A percentile compares a stretch with the other conserved stretches of the same genome.
Evolutionary conservation across 164 flowering plant species (phyloP).

Genomic region (Chloranthus sessilifolius): DNA sequence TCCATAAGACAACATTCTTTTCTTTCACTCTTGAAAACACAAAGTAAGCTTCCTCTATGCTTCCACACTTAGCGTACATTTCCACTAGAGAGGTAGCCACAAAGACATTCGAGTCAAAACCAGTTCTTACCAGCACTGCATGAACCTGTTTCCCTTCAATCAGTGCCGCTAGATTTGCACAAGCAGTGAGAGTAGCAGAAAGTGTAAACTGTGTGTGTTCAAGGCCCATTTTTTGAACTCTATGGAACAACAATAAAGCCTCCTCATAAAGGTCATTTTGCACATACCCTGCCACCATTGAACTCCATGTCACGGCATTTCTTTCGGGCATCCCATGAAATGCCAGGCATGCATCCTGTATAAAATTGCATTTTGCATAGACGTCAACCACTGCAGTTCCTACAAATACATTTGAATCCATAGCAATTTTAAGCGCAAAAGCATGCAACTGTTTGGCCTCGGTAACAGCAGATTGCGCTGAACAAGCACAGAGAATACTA

Average conservation of each 20-base stretch:
- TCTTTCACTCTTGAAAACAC: slow-evolving; percentile 39
- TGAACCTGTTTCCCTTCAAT: slow-evolving; percentile 81
- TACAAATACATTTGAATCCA: slow-evolving; percentile 53
- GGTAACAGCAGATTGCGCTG: slow-evolving; percentile 36
- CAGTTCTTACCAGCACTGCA: slow-evolving; percentile 41
- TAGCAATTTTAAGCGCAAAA: slow-evolving; percentile 47
- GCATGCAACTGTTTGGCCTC: slow-evolving; percentile 78
- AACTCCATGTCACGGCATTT: slow-evolving; percentile 83
- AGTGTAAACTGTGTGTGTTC: slow-evolving; percentile 45
- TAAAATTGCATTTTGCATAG: slow-evolving; percentile 59
- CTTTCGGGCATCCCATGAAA: slow-evolving; percentile 55
- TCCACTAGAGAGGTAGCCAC: slow-evolving; percentile 71
- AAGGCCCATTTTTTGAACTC: slow-evolving; percentile 31
- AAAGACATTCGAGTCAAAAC: slow-evolving; percentile 42
- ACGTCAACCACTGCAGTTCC: slow-evolving; percentile 83
- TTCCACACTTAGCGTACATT: slow-evolving; percentile 83
- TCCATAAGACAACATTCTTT: slow-evolving; percentile 63
- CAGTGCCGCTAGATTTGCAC: slow-evolving; percentile 64
- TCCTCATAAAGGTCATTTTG: slow-evolving; percentile 73
- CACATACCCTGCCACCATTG: slow-evolving; percentile 76
- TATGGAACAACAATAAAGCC: slow-evolving; percentile 48
- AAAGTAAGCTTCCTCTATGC: slow-evolving; percentile 50
- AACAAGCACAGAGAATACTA: slow-evolving; percentile 76
- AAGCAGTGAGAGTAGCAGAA: slow-evolving; percentile 70
- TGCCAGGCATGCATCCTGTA: slow-evolving; percentile 44